Percentiles rank a stretch among this genome's conserved stretches.
phyloP scores from a whole-genome alignment of 257 asterid species.

The Linaria vulgaris region DNA sequence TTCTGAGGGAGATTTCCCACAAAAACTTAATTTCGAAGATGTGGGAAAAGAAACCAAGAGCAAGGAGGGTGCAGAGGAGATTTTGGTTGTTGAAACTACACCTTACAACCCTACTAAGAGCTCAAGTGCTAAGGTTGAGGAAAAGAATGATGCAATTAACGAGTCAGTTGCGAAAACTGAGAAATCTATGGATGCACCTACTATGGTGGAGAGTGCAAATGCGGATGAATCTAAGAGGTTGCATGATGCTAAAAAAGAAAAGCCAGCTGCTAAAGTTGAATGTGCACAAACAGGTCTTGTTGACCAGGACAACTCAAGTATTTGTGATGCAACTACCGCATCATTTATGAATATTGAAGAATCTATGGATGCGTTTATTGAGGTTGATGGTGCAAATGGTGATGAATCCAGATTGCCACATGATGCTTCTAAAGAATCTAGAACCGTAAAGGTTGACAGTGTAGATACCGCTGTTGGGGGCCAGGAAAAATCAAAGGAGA shows the following conservation, averaged over 20 bases:
- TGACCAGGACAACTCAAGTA: background rate
- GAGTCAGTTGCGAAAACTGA: conserved; percentile 1
- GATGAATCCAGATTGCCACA: conserved; percentile 19
- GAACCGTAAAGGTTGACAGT: conserved; percentile 19
- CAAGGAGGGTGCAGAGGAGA: conserved; percentile 13
- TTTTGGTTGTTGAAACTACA: background rate
- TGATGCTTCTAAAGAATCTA: conserved; percentile 11
- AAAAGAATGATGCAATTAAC: conserved; percentile 20
- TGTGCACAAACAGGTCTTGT: conserved; percentile 1
- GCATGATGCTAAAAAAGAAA: background rate
- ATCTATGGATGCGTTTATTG: conserved; percentile 15
- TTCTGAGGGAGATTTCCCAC: conserved; percentile 23
- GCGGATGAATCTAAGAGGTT: background rate
- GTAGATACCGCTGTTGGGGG: conserved; percentile 23
- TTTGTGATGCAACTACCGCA: conserved; percentile 3
- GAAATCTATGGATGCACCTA: conserved; percentile 16
- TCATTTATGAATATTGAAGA: conserved; percentile 16
- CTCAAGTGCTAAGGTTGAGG: conserved; percentile 11
- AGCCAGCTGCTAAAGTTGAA: background rate
- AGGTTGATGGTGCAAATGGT: conserved; percentile 9
- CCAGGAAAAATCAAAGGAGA: conserved; percentile 28
- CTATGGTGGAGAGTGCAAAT: conserved; percentile 6
- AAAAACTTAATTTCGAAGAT: conserved; percentile 21
- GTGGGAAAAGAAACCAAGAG: conserved; percentile 26
- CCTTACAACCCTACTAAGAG: conserved; percentile 20